These are phyloP conservation scores for Fagopyrum esculentum DNA, from an alignment of 148 eudicot species.

Conservation along the genomic window DNA sequence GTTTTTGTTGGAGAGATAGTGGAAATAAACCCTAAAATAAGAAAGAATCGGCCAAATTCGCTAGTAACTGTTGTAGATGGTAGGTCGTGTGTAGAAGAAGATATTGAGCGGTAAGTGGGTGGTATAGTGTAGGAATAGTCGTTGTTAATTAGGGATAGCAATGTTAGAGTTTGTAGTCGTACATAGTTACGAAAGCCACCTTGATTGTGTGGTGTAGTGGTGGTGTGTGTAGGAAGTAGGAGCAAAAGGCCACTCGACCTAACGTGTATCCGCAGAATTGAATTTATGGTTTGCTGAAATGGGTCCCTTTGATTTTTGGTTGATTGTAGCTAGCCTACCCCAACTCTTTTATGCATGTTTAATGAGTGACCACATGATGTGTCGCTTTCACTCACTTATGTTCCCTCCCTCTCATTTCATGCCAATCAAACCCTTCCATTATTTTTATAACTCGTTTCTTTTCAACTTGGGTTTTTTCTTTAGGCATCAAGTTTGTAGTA, in stretches of 20 bases:
- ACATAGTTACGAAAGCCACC: neutral
- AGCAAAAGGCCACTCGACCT: slow-evolving; percentile 2
- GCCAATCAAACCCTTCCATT: neutral
- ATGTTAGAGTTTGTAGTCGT: neutral
- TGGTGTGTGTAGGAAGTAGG: neutral
- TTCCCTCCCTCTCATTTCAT: slow-evolving; percentile 5
- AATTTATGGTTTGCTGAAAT: neutral
- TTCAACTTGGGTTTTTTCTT: neutral
- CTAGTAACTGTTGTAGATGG: too few relatives aligned
- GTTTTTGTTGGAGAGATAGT: too few relatives aligned
- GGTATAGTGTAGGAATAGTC: too few relatives aligned
- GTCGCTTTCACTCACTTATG: slow-evolving; percentile 1
- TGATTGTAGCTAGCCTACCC: slow-evolving; percentile 4
- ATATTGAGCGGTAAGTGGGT: too few relatives aligned
- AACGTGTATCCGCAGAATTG: neutral
- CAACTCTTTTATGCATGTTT: neutral
- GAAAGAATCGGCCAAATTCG: too few relatives aligned
- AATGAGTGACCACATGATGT: slow-evolving; percentile 5
- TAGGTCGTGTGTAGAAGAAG: too few relatives aligned
- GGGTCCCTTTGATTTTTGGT: neutral
- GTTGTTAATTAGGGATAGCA: too few relatives aligned
- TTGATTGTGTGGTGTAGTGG: neutral
- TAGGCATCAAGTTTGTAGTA: too few relatives aligned
- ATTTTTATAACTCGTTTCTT: neutral
- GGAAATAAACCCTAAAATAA: too few relatives aligned